phyloP scores from a whole-genome alignment of 164 flowering plant species.

The Magnolia sinica region DNA sequence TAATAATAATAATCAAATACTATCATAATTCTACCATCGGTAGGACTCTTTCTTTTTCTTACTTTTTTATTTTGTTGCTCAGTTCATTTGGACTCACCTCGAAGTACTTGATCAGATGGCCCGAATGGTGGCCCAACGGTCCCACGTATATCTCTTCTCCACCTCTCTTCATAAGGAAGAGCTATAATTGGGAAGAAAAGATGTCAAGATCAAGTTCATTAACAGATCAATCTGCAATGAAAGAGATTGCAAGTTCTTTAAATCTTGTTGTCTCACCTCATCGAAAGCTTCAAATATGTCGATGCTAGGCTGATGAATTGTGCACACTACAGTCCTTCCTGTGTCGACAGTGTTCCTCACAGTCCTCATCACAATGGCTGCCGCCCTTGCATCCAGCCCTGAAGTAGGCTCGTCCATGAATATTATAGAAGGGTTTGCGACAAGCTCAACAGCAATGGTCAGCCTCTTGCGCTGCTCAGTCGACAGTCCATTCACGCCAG shows the following conservation, averaged over 20 bases:
- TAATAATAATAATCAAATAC: not conserved
- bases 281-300: conserved; percentile 62
- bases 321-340: conserved; percentile 62
- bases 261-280: conserved; percentile 30
- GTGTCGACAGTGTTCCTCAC: conserved; percentile 56
- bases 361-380: conserved; percentile 61
- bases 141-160: conserved; percentile 63
- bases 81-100: conserved; percentile 38
- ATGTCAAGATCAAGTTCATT: not conserved
- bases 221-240: not conserved
- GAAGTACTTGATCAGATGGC: conserved; percentile 47
- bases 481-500: conserved; percentile 49
- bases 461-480: conserved; percentile 57
- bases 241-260: not conserved
- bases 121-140: conserved; percentile 45
- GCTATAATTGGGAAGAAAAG: conserved; percentile 27
- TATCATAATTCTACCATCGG: not conserved
- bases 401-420: conserved; percentile 70
- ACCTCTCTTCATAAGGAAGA: conserved; percentile 53
- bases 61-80: not conserved
- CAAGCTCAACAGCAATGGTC: conserved; percentile 55
- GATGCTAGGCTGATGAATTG: conserved; percentile 66
- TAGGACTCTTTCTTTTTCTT: not conserved
- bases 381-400: conserved; percentile 63
- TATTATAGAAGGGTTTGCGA: conserved; percentile 54